Conservation (phyloP, 495 filamentous ascomycete species). For the Aspergillus asperescens region DNA sequence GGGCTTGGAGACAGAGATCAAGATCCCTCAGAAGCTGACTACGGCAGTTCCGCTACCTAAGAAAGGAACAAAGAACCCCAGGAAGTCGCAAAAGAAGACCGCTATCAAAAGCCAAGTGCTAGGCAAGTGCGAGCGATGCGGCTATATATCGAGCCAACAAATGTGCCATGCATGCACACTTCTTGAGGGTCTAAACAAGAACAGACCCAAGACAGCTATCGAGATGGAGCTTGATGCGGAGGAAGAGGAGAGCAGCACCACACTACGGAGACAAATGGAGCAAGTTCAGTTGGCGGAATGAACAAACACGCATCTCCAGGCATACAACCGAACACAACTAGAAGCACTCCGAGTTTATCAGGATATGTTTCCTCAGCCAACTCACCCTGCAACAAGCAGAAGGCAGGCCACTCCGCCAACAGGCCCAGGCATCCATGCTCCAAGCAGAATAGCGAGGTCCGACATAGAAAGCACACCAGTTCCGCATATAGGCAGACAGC, state of each 20-base stretch:
- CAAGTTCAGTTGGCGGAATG: conserved; percentile 37
- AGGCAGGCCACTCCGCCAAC: not conserved
- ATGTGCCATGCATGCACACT: conserved; percentile 92
- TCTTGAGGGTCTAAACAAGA: conserved; percentile 88
- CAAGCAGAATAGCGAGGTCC: not conserved
- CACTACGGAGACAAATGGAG: conserved; percentile 52
- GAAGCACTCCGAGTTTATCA: not conserved
- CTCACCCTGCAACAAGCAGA: conserved; percentile 6
- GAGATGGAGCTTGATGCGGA: conserved; percentile 47
- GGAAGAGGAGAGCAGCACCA: conserved; percentile 53
- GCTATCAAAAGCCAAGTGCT: conserved; percentile 61
- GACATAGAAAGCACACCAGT: not conserved
- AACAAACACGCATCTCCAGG: not conserved
- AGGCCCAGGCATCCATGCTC: not conserved
- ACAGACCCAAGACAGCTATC: conserved; percentile 71
- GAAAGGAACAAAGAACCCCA: conserved; percentile 18
- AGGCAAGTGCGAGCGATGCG: conserved; percentile 79
- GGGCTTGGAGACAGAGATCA: conserved; percentile 67
- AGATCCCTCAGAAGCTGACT: conserved; percentile 22
- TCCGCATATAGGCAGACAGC: not conserved
- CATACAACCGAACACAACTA: not conserved
- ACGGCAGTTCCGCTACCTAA: conserved; percentile 15
- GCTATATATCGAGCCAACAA: conserved; percentile 92
- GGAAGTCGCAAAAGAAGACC: conserved; percentile 11
- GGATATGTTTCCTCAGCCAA: not conserved